Evolutionary conservation across 768 basidiomycete genomes (phyloP).

Genomic region (Naganishia vishniacii): DNA sequence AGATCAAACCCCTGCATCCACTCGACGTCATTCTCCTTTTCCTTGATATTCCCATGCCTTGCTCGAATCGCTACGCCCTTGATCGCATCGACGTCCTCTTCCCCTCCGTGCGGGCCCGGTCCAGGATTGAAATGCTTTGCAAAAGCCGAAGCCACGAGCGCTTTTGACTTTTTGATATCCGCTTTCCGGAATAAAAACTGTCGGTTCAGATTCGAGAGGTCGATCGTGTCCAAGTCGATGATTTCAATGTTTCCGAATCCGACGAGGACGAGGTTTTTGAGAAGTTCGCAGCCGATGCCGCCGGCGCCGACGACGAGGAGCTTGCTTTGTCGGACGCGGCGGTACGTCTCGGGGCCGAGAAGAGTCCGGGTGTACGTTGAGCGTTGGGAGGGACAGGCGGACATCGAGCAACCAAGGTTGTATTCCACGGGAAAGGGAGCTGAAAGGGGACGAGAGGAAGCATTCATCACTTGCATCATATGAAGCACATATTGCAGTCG

Average conservation of each 20-base stretch:
- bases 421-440: too few species aligned
- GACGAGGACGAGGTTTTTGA: conserved; percentile 90
- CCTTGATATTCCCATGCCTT: conserved; percentile 93
- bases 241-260: conserved; percentile 90
- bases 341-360: conserved; percentile 66
- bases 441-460: too few species aligned
- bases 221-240: conserved; percentile 95
- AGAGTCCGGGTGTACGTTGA: conserved; percentile 65
- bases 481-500: too few species aligned
- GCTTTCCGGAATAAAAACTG: conserved; percentile 96
- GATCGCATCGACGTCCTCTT: conserved; percentile 59
- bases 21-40: conserved; percentile 74
- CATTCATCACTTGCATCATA: too few species aligned
- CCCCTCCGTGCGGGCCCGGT: conserved; percentile 60
- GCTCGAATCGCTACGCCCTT: conserved; percentile 82
- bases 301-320: conserved; percentile 88
- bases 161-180: conserved; percentile 94
- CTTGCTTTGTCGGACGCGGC: conserved; percentile 45
- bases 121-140: conserved; percentile 48
- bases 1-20: conserved; percentile 91
- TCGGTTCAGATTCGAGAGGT: conserved; percentile 92
- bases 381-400: conserved; percentile 27
- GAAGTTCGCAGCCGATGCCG: conserved; percentile 92
- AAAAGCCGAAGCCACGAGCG: conserved; percentile 58
- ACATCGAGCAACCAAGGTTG: neutral